Percentiles rank a stretch among this genome's conserved stretches.
phyloP scores from a whole-genome alignment of 2,329 filamentous ascomycete species.

The Akanthomyces muscarius region DNA sequence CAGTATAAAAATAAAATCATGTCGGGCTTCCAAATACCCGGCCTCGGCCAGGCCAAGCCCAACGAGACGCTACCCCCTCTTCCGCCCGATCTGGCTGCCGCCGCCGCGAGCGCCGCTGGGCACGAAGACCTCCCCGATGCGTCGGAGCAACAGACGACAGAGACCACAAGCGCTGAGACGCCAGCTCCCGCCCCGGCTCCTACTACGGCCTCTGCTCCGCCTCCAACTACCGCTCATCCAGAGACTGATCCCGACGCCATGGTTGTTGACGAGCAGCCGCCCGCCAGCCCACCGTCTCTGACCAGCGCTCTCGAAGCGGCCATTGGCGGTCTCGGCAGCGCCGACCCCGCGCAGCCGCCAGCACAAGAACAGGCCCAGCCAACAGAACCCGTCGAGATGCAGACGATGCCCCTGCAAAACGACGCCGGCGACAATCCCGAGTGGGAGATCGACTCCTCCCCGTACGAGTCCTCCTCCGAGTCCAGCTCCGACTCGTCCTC shows the following conservation, averaged over 20 bases:
- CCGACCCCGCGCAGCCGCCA: constrained; percentile 1
- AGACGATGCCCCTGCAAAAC: constrained; percentile 25
- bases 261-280: constrained; percentile 31
- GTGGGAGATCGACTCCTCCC: constrained; percentile 80
- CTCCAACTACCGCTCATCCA: background rate
- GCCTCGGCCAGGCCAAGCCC: constrained; percentile 40
- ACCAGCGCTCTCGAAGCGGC: constrained; percentile 43
- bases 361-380: constrained; percentile 1
- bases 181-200: background rate
- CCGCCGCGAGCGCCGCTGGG: constrained; percentile 27
- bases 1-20: constrained; percentile 23
- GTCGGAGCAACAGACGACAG: constrained; percentile 10
- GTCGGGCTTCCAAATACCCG: constrained; percentile 42
- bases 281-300: constrained; percentile 35
- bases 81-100: constrained; percentile 29
- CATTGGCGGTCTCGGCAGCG: constrained; percentile 35
- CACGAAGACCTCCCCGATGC: constrained; percentile 23
- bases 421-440: constrained; percentile 57
- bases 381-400: background rate
- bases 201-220: background rate
- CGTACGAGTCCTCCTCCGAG: constrained; percentile 63
- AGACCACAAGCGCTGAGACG: background rate
- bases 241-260: constrained; percentile 30
- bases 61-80: constrained; percentile 40
- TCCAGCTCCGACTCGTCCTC: constrained; percentile 67